A percentile compares a stretch with the other conserved stretches of the same genome.
Conservation (phyloP, 257 asterid genomes). For the Cynanchum wilfordii region DNA sequence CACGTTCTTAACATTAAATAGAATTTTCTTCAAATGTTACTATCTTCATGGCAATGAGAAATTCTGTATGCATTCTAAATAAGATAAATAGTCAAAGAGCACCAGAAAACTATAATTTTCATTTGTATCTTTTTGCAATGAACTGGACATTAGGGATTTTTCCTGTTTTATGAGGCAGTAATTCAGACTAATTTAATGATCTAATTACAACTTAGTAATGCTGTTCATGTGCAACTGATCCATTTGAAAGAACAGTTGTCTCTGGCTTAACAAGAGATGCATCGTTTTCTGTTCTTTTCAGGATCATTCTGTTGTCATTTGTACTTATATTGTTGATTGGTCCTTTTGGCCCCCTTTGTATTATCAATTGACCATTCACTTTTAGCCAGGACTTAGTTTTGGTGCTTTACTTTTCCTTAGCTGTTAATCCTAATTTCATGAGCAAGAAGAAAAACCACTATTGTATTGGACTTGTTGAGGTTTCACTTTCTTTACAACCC, state of each 20-base stretch:
- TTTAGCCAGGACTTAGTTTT: not conserved
- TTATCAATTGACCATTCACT: not conserved
- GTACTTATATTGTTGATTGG: not conserved
- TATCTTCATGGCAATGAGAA: too few relatives aligned
- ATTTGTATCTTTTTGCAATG: not conserved
- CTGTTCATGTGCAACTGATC: not conserved
- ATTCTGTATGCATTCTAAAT: not conserved
- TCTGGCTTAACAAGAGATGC: not conserved
- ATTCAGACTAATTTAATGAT: not conserved
- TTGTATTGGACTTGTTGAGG: not conserved
- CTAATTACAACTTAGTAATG: not conserved
- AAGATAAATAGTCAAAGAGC: not conserved
- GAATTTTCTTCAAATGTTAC: not conserved
- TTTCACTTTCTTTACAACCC: not conserved
- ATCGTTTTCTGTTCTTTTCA: not conserved
- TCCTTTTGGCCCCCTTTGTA: not conserved
- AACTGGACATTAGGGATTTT: not conserved
- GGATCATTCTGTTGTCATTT: not conserved
- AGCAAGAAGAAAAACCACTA: not conserved
- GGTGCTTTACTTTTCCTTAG: not conserved
- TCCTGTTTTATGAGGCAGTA: not conserved
- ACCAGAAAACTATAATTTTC: not conserved
- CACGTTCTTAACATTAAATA: too few relatives aligned
- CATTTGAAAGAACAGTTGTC: not conserved
- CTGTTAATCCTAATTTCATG: not conserved